Evolutionary conservation across 306 rosid genomes (phyloP), one percentile per base, ranked within the genome.

Genomic region (Vigna reflexopilosa): DNA sequence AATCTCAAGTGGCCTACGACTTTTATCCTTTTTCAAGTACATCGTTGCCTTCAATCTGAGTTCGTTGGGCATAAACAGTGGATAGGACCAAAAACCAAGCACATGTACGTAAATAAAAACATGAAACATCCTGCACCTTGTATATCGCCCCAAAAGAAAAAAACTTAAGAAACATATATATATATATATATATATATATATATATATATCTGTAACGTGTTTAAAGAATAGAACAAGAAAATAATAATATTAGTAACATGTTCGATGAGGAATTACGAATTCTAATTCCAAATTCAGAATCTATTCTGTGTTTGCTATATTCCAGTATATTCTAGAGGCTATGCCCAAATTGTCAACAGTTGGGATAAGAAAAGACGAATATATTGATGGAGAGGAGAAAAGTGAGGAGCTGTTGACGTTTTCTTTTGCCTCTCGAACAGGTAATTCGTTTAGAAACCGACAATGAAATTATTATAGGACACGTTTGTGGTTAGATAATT

Each of bases 401-500:
- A 56, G 0, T 14, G 24, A 20, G 84, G 70, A 13, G 50, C 14
- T 63, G 49, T 0, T 61, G 67, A 44, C 30, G 45, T 61, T 5
- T 57, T 73, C 19, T 48, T 12, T 73, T 73, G 44, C 61, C 62
- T 42, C 51, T 7, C 0, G 8, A 51, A 20, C 5, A 14, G 51
- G 75, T 0, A 81, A 75, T 48, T 75, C 2, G 0, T 58, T 67
- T 19, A 9, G 44, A 1, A 26, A 59, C 55, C 49, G 67, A 15
- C 77, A 65, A 24, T 0, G 38, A 59, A 44, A 44, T n/a, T 2
- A 75, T 68, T 51, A 20, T 7, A 40, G 30, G 4, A 74, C 84
- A 74, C 76, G 76, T 81, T 71, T 82, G 54, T 75, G 81, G 81
- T 42, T 50, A 26, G 12, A 51, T 0, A 11, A 0, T 58, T 45